phyloP scores from a whole-genome alignment of 176 grass and related monocot genomes.

The Themeda triandra region DNA sequence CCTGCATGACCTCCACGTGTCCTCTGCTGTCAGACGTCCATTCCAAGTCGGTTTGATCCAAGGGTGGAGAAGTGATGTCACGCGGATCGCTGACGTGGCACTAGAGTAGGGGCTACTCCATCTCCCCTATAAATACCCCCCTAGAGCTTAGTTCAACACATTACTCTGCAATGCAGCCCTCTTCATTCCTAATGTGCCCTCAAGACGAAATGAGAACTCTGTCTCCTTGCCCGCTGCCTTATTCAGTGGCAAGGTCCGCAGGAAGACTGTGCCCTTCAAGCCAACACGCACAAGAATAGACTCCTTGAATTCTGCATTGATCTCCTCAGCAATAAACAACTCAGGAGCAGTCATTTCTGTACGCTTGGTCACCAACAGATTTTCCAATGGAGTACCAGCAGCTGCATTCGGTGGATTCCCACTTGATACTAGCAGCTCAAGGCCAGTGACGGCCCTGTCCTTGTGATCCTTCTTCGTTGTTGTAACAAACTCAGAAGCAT shows the following conservation, averaged over 20 bases:
- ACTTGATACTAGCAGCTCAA: constrained; percentile 74
- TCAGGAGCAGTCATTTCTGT: constrained; percentile 84
- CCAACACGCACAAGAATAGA: constrained; percentile 77
- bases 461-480: constrained; percentile 76
- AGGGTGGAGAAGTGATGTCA: too few species aligned
- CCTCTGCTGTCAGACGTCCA: too few species aligned
- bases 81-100: too few species aligned
- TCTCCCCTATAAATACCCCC: too few species aligned
- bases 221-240: constrained; percentile 80
- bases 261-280: constrained; percentile 83
- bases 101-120: too few species aligned
- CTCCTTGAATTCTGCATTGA: constrained; percentile 88
- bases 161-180: constrained; percentile 72
- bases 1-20: too few species aligned
- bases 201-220: constrained; percentile 92
- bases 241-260: constrained; percentile 70
- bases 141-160: too few species aligned
- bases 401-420: constrained; percentile 41
- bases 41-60: too few species aligned
- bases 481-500: constrained; percentile 95
- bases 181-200: constrained; percentile 83
- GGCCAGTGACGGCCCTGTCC: constrained; percentile 62
- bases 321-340: constrained; percentile 79
- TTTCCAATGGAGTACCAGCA: constrained; percentile 50
- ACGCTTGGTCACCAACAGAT: constrained; percentile 68